These are phyloP conservation scores for Oryza coarctata DNA, from an alignment of 176 grass and related monocot species.

Conservation along the genomic window DNA sequence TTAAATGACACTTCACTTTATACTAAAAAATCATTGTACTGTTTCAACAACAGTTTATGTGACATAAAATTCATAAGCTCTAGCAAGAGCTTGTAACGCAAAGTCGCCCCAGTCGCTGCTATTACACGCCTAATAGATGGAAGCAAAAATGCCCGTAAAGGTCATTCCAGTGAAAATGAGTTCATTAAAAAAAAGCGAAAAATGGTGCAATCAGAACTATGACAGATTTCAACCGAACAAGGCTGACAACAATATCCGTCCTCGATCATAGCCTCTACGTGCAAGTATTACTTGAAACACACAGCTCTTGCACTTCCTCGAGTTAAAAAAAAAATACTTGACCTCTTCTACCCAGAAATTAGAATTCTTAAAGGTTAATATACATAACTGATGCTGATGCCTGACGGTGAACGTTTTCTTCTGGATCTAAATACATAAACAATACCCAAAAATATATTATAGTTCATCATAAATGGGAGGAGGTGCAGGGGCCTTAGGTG, in stretches of 20 bases:
- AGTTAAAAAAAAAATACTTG: neutral
- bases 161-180: neutral
- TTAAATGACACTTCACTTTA: no score
- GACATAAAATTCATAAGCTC: no score
- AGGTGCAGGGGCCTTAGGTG: slow-evolving; percentile 12
- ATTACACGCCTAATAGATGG: neutral
- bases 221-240: neutral
- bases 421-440: neutral
- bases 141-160: neutral
- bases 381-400: neutral
- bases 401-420: neutral
- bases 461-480: slow-evolving; percentile 65
- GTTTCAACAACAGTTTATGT: no score
- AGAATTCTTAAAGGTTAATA: neutral
- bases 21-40: no score
- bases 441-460: slow-evolving; percentile 24
- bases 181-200: neutral
- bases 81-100: no score
- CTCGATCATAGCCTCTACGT: neutral
- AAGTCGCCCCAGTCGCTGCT: neutral
- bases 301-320: neutral
- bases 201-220: neutral
- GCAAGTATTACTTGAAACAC: neutral
- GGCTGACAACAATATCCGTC: neutral
- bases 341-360: neutral